phyloP scores from a whole-genome alignment of 306 rosid genomes.

The Fragaria vesca region DNA sequence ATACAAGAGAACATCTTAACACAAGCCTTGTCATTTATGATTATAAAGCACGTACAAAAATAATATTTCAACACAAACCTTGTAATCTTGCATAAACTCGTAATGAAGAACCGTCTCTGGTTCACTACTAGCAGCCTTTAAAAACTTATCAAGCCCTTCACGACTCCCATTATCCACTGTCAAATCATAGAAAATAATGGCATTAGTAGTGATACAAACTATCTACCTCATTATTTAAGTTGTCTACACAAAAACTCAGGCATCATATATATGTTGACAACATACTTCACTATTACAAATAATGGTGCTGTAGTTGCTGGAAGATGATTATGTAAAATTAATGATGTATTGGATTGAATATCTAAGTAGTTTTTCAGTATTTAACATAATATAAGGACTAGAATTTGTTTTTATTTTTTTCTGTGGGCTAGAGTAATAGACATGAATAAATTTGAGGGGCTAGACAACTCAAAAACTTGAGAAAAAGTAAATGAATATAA shows the following conservation, averaged over 20 bases:
- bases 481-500: not conserved
- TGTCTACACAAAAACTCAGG: not conserved
- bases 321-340: not conserved
- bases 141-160: slow-evolving; percentile 91
- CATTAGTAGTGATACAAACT: slow-evolving; percentile 16
- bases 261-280: slow-evolving; percentile 5
- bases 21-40: not conserved
- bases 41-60: slow-evolving; percentile 3
- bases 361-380: not conserved
- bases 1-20: not conserved
- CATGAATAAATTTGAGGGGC: not conserved
- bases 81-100: slow-evolving; percentile 98
- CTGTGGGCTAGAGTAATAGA: not conserved
- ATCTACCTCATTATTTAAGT: not conserved
- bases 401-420: not conserved
- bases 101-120: slow-evolving; percentile 98
- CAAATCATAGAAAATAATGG: slow-evolving; percentile 36
- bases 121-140: slow-evolving; percentile 83
- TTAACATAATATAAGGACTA: slow-evolving; percentile 1
- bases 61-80: slow-evolving; percentile 48
- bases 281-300: not conserved
- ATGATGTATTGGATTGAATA: too few species aligned
- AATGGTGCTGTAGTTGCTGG: not conserved
- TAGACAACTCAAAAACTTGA: not conserved
- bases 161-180: slow-evolving; percentile 95